phyloP scores from a whole-genome alignment of 2,329 filamentous ascomycete species.

The Trichoderma semiorbis region DNA sequence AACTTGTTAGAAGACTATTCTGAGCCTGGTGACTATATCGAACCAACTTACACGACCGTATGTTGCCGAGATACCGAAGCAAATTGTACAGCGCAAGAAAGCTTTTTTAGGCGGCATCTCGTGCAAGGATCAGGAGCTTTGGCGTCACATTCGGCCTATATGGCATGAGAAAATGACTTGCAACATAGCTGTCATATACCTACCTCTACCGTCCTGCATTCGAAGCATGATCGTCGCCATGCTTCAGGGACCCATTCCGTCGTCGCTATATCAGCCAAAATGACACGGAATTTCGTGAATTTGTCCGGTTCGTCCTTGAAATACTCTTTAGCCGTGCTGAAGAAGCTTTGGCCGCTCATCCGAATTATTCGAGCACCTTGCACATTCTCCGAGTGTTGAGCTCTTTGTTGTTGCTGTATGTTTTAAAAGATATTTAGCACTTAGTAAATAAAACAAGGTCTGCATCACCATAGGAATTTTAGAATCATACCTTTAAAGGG shows the following conservation, averaged over 20 bases:
- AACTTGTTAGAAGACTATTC: background rate
- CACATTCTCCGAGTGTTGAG: background rate
- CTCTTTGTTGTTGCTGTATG: background rate
- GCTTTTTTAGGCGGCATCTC: background rate
- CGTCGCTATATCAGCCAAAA: background rate
- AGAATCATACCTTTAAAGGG: background rate
- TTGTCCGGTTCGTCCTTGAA: background rate
- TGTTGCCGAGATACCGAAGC: background rate
- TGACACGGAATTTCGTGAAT: background rate
- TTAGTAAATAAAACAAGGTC: background rate
- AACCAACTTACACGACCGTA: background rate
- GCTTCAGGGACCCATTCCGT: background rate
- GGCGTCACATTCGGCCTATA: background rate
- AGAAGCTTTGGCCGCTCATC: background rate
- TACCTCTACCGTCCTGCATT: background rate
- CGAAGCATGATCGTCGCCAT: background rate
- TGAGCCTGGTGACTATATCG: rapidly evolving
- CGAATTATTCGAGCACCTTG: background rate
- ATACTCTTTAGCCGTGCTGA: background rate
- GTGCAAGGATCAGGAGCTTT: background rate
- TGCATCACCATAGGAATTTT: no score
- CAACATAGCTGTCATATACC: no score
- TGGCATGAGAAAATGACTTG: background rate
- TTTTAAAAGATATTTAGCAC: no score
- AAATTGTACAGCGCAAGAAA: background rate